A percentile compares a stretch with the other conserved stretches of the same genome.
Evolutionary conservation across 352 stramenopile species (phyloP).

Genomic region (Ochromonadaceae sp.): DNA sequence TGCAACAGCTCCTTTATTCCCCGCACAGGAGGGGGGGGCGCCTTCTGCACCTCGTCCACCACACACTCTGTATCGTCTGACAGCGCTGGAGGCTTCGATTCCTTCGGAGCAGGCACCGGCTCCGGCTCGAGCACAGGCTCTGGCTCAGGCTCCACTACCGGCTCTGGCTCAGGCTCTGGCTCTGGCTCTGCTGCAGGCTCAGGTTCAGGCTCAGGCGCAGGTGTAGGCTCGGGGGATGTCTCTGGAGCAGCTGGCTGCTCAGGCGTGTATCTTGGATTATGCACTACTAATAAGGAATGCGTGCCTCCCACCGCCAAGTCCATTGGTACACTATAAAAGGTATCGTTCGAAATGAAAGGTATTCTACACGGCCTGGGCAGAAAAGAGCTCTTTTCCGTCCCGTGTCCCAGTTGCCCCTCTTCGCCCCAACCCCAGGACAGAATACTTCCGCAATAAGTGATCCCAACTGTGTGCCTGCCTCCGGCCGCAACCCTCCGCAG

Average conservation of each 20-base stretch:
- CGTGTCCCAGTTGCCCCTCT: slow-evolving; percentile 4
- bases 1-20: no score
- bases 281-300: not conserved
- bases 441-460: not conserved
- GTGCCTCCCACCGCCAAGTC: not conserved
- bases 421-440: slow-evolving; percentile 1
- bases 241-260: not conserved
- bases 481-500: not conserved
- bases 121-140: not conserved
- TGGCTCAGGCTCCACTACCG: not conserved
- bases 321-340: not conserved
- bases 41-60: no score
- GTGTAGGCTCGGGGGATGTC: not conserved
- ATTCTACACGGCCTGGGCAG: not conserved
- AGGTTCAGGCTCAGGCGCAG: not conserved
- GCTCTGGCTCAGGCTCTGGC: not conserved
- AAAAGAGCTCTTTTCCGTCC: not conserved
- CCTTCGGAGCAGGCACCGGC: not conserved
- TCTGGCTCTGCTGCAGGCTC: not conserved
- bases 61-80: no score
- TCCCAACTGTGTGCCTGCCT: not conserved
- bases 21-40: no score
- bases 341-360: not conserved
- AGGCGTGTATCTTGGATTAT: not conserved
- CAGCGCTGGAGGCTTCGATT: no score